These are phyloP conservation scores for Dactylis glomerata DNA, from an alignment of 176 grass and related monocot species.

Conservation along the genomic window DNA sequence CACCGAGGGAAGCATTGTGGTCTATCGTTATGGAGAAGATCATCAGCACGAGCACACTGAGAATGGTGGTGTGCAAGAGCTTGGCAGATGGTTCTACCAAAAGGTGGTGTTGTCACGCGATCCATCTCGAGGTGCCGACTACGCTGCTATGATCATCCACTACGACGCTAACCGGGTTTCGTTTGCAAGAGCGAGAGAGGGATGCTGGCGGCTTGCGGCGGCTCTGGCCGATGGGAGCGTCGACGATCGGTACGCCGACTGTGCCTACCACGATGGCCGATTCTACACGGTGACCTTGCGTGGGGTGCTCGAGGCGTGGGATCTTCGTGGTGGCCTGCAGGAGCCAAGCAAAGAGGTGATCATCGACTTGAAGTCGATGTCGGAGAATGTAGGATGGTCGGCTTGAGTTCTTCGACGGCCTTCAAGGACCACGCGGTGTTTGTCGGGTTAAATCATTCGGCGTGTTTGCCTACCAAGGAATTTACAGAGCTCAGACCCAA, in stretches of 20 bases:
- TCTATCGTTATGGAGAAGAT: background rate
- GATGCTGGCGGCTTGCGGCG: background rate
- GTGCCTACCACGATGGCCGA: background rate
- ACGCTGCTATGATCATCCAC: background rate
- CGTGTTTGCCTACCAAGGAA: background rate
- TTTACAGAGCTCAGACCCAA: background rate
- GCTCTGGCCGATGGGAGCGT: background rate
- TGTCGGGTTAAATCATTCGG: background rate
- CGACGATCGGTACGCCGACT: background rate
- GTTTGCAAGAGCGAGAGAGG: background rate
- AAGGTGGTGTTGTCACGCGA: background rate
- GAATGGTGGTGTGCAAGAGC: background rate
- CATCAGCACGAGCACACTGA: background rate
- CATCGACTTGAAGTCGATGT: background rate
- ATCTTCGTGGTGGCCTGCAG: background rate
- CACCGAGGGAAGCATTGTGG: background rate
- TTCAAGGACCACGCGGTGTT: background rate
- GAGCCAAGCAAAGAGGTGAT: background rate
- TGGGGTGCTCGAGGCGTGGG: conserved; percentile 4
- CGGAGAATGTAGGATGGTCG: background rate
- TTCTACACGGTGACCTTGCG: background rate
- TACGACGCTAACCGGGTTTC: background rate
- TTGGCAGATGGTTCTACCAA: conserved; percentile 1
- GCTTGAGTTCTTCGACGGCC: background rate
- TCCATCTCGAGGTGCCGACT: background rate